Evolutionary conservation across 2,329 filamentous ascomycete genomes (phyloP).

Genomic region (Epicoccum nigrum): DNA sequence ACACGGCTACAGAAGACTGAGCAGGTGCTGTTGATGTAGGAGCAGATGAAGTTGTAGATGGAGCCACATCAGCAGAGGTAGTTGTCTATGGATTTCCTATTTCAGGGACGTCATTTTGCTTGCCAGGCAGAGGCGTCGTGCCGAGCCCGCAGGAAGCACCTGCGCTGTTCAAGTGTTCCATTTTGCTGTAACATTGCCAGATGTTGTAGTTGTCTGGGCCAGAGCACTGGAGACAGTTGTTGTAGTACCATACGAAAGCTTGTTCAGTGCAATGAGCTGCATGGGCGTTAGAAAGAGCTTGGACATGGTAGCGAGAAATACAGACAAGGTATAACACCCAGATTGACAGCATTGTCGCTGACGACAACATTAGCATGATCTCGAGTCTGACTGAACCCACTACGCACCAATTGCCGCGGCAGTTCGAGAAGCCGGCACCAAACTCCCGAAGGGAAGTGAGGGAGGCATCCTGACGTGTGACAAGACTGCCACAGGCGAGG

Average conservation of each 20-base stretch:
- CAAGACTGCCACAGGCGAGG: conserved; percentile 13
- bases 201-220: conserved; percentile 51
- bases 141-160: conserved; percentile 32
- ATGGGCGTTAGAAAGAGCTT: not conserved
- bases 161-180: conserved; percentile 42
- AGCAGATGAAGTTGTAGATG: conserved; percentile 12
- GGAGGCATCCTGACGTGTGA: conserved; percentile 17
- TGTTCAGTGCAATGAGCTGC: conserved; percentile 48
- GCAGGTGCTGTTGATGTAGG: conserved; percentile 7
- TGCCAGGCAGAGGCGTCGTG: conserved; percentile 24
- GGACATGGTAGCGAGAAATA: not conserved
- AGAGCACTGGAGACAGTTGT: conserved; percentile 54
- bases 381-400: not conserved
- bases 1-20: conserved; percentile 3
- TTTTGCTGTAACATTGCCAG: conserved; percentile 53
- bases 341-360: conserved; percentile 41
- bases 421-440: conserved; percentile 54
- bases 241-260: conserved; percentile 51
- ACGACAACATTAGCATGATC: conserved; percentile 16
- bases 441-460: conserved; percentile 50
- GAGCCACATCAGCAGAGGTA: too few species aligned
- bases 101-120: conserved; percentile 26
- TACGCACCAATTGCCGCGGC: conserved; percentile 56
- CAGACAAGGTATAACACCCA: conserved; percentile 36
- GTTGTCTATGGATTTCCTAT: too few species aligned